A percentile compares a stretch with the other conserved stretches of the same genome.
phyloP scores from a whole-genome alignment of 768 basidiomycete genomes.

The Austroboletus eburneus region DNA sequence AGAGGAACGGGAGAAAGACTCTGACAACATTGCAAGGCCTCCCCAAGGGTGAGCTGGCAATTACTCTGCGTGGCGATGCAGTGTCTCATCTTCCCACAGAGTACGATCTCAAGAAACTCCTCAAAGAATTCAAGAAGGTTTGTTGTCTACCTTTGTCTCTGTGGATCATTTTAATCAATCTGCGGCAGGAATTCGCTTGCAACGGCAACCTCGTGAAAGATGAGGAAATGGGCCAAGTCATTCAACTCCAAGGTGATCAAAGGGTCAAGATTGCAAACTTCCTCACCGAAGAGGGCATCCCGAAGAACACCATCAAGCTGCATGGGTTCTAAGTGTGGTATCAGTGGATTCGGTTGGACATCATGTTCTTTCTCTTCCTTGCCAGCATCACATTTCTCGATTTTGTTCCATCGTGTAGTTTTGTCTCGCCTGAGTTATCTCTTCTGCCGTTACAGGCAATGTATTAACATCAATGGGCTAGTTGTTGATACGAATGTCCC shows the following conservation, averaged over 20 bases:
- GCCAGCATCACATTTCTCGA: slow-evolving; percentile 10
- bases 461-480: slow-evolving; percentile 22
- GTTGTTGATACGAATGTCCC: slow-evolving; percentile 25
- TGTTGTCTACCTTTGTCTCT: not conserved
- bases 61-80: slow-evolving; percentile 10
- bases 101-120: slow-evolving; percentile 95
- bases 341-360: slow-evolving; percentile 3
- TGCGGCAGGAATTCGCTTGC: slow-evolving; percentile 86
- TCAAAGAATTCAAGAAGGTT: slow-evolving; percentile 99
- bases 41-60: slow-evolving; percentile 63
- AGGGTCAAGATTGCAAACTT: slow-evolving; percentile 85
- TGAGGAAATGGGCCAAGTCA: slow-evolving; percentile 93
- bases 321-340: slow-evolving; percentile 69
- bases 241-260: slow-evolving; percentile 99
- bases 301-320: slow-evolving; percentile 74
- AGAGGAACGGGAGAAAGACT: slow-evolving; percentile 98
- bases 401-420: slow-evolving; percentile 19
- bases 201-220: slow-evolving; percentile 96
- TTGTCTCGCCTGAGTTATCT: slow-evolving; percentile 17
- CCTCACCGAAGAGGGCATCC: slow-evolving; percentile 78
- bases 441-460: slow-evolving; percentile 16
- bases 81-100: slow-evolving; percentile 45
- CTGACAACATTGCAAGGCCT: slow-evolving; percentile 96
- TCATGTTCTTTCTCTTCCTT: not conserved
- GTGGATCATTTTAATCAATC: slow-evolving; percentile 2